A percentile compares a stretch with the other conserved stretches of the same genome.
phyloP scores from a whole-genome alignment of 352 stramenopile genomes.

The Globisporangium yorkense region DNA sequence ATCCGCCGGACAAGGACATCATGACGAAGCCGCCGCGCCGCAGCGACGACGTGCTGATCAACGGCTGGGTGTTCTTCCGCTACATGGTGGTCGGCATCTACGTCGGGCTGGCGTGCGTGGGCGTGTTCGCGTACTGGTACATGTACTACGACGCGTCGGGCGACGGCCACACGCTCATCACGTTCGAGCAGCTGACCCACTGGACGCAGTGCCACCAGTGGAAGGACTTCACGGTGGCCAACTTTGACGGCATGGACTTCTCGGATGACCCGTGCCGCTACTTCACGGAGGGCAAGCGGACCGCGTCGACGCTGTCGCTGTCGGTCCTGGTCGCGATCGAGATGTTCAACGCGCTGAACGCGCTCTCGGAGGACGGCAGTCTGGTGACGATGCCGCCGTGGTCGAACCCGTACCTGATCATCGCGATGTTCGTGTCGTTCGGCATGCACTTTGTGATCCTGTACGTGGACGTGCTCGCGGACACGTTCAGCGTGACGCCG shows the following conservation, averaged over 20 bases:
- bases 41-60: slow-evolving; percentile 97
- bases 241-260: slow-evolving; percentile 88
- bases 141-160: slow-evolving; percentile 89
- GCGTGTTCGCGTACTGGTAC: slow-evolving; percentile 93
- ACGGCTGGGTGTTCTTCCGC: slow-evolving; percentile 95
- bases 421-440: slow-evolving; percentile 92
- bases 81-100: slow-evolving; percentile 97
- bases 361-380: slow-evolving; percentile 89
- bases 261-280: slow-evolving; percentile 89
- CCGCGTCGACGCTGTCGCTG: slow-evolving; percentile 90
- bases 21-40: slow-evolving; percentile 95
- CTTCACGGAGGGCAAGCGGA: slow-evolving; percentile 91
- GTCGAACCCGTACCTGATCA: slow-evolving; percentile 92
- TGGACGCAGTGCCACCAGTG: slow-evolving; percentile 90
- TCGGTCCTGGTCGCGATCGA: slow-evolving; percentile 93
- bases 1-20: slow-evolving; percentile 96
- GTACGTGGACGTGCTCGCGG: slow-evolving; percentile 90
- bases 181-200: slow-evolving; percentile 86
- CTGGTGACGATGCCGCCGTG: slow-evolving; percentile 91
- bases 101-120: slow-evolving; percentile 88
- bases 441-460: slow-evolving; percentile 93
- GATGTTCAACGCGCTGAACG: slow-evolving; percentile 96
- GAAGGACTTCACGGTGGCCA: slow-evolving; percentile 90
- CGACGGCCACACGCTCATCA: slow-evolving; percentile 89
- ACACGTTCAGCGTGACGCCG: slow-evolving; percentile 92